Base-by-base conservation (phyloP, 345 rosid genomes). In the Salix purpurea region DNA sequence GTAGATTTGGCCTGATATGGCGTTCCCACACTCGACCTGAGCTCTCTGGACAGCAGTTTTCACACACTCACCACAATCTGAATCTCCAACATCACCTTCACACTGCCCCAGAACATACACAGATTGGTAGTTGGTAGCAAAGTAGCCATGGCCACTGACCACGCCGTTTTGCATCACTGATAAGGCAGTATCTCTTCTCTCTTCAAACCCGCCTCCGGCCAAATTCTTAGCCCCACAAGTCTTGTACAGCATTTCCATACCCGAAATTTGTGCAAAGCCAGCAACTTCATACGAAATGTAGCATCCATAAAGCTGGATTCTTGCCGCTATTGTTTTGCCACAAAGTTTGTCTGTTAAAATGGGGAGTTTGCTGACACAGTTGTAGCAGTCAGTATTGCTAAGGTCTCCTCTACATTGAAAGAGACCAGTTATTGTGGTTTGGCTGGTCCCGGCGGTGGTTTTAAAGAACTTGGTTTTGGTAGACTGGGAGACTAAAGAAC, bases 321-420 rank as follows among this genome's bases (percentile, higher is more conserved):
- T 84, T 50, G 97, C 84, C 7, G 99, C 97, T 46, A 92, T 82
- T 32, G 97, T 83, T 71, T 84, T 88, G 44, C 94, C 91, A 65
- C 99, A 96, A 65, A 92, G 89, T 75, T 89, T 90, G 84, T 88
- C 88, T 0, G 92, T 79, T 50, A 96, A 84, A 65, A 85, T 86
- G 19, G 99, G 99, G 40, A 96, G 90, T 76, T 84, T 85, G 87
- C 97, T 92, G 56, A 91, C 99, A 82, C 99, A 96, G 86, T 78
- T 88, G 89, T 93, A 92, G 82, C 99, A 96, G 77, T 90, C 98
- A 19, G 82, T 79, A 83, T 82, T 83, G 58, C 83, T 83, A 30
- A 96, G 90, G 79, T 96, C 99, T 34, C 98, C 99, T 77, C 98
- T 87, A 71, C 99, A 96, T 83, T 96, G 99, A 70, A 93, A 96